A percentile compares a stretch with the other conserved stretches of the same genome.
Evolutionary conservation across 305 asterid genomes (phyloP).

Genomic region (Fraxinus dipetala): DNA sequence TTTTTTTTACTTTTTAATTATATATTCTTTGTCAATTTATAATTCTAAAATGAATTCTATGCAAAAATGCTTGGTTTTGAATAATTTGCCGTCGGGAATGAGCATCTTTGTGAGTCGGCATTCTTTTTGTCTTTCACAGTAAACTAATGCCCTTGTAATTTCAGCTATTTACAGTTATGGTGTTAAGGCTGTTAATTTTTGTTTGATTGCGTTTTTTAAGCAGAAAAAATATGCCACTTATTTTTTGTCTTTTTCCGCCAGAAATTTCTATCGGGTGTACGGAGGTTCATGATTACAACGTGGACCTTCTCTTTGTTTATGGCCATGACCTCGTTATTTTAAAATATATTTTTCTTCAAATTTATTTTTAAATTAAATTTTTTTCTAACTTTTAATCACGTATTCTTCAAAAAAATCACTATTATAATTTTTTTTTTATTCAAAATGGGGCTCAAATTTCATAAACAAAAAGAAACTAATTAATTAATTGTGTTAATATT

Average conservation of each 20-base stretch:
- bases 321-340: too few relatives aligned
- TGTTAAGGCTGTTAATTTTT: background rate
- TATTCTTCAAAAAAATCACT: too few relatives aligned
- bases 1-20: too few relatives aligned
- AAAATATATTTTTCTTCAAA: too few relatives aligned
- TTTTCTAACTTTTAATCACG: too few relatives aligned
- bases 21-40: too few relatives aligned
- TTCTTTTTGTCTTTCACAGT: background rate
- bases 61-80: background rate
- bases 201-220: background rate
- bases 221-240: background rate
- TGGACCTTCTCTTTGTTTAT: background rate
- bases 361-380: too few relatives aligned
- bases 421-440: too few relatives aligned
- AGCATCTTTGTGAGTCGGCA: background rate
- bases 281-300: background rate
- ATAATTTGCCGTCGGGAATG: background rate
- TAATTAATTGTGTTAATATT: background rate
- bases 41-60: too few relatives aligned
- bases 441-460: too few relatives aligned
- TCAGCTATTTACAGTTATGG: background rate
- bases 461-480: background rate
- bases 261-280: background rate
- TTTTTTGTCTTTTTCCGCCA: background rate
- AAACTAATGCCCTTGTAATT: slow-evolving; percentile 1